Percentiles rank a stretch among this genome's conserved stretches.
phyloP scores from a whole-genome alignment of 306 rosid genomes.

The Pterocarpus santalinus region DNA sequence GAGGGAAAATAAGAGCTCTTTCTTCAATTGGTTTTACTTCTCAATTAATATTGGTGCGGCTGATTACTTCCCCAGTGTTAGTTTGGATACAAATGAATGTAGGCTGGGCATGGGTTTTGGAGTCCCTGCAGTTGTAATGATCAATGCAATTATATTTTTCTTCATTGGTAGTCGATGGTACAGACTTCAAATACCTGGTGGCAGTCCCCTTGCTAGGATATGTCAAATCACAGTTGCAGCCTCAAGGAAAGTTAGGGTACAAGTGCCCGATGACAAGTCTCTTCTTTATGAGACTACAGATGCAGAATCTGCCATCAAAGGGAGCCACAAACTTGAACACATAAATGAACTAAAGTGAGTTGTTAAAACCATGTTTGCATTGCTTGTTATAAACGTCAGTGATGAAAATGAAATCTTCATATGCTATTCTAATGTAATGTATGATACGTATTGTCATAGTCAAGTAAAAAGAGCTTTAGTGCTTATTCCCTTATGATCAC shows the following conservation, averaged over 20 bases:
- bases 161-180: conserved; percentile 68
- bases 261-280: conserved; percentile 69
- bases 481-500: background rate
- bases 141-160: conserved; percentile 69
- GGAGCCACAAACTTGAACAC: conserved; percentile 84
- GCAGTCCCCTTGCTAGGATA: conserved; percentile 86
- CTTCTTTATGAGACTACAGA: conserved; percentile 77
- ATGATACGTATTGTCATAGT: too few species aligned
- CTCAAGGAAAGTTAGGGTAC: conserved; percentile 49
- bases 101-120: conserved; percentile 97
- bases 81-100: conserved; percentile 90
- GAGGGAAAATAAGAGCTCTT: conserved; percentile 66
- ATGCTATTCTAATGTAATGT: too few species aligned
- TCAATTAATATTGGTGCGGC: conserved; percentile 77
- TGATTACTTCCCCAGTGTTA: conserved; percentile 78
- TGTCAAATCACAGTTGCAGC: conserved; percentile 76
- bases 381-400: too few species aligned
- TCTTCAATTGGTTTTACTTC: conserved; percentile 88
- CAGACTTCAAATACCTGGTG: conserved; percentile 77
- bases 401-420: too few species aligned
- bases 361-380: conserved; percentile 33
- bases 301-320: conserved; percentile 69
- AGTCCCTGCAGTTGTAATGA: conserved; percentile 81
- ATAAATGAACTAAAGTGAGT: conserved; percentile 69
- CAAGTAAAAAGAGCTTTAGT: too few species aligned